A percentile compares a stretch with the other conserved stretches of the same genome.
Conservation (phyloP, 2,329 filamentous ascomycete species). For the Ceratocystis alfenasii region DNA sequence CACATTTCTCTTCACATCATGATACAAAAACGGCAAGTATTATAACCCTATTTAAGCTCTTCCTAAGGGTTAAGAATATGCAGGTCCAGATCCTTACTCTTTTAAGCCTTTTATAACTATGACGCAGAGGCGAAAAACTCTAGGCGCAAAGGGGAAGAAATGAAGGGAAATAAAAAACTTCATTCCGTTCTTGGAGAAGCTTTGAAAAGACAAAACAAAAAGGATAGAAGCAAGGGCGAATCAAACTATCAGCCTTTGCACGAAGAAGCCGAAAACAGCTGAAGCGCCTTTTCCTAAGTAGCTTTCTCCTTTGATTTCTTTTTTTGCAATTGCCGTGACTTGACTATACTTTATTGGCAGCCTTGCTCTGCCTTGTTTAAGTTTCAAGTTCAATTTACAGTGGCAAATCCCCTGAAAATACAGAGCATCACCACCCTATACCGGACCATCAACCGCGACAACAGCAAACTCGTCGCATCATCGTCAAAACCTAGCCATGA, state of each 20-base stretch:
- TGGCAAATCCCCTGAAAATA: not conserved
- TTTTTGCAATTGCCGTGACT: not conserved
- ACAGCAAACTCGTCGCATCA: not conserved
- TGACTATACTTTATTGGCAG: not conserved
- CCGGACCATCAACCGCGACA: not conserved
- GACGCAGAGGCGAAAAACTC: slow-evolving; percentile 4
- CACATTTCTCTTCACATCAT: not conserved
- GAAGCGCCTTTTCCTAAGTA: not conserved
- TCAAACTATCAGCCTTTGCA: not conserved
- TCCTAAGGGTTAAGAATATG: not conserved
- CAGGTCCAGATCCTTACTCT: not conserved
- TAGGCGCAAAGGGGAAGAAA: not conserved
- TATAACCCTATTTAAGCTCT: not conserved
- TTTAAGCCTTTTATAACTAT: not conserved
- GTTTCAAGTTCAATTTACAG: not conserved
- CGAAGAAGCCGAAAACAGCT: not conserved
- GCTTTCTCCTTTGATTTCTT: not conserved
- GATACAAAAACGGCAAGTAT: not conserved
- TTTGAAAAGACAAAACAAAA: not conserved
- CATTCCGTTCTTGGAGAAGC: slow-evolving; percentile 1
- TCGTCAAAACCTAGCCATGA: not conserved
- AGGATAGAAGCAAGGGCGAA: not conserved
- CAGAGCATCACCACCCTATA: not conserved
- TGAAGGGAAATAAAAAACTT: not conserved
- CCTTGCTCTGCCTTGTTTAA: not conserved